Evolutionary conservation across 1,284 basidiomycete genomes (phyloP), one percentile per base, ranked within the genome.

Genomic region (Cutaneotrichosporon mucoides): DNA sequence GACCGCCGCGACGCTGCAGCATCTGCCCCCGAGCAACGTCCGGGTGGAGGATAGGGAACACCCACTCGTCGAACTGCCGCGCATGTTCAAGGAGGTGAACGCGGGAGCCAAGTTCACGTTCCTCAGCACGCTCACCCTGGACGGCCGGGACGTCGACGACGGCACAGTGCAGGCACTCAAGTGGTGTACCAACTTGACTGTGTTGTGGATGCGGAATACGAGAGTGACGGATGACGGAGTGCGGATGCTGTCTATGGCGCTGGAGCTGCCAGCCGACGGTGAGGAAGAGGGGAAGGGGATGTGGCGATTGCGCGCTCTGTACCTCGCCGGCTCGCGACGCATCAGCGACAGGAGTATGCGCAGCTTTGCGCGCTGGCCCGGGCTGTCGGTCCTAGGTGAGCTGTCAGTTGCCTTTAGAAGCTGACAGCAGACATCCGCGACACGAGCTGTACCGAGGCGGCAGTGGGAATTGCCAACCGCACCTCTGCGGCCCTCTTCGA

Each of bases 91-190:
- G 12, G 2, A 35, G 4, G 35, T 67, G 0, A 51, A 59, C 4
- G 50, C 62, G 6, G 9, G 36, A 7, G 10, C 48, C 6, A 2
- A 37, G 11, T 56, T 61, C 15, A 35, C 60, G 2, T 53, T 76
- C 24, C 63, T 76, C 6, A 76, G 72, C 0, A 72, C 73, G 3
- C 62, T 76, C 9, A 63, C 66, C 6, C 57, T 76, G 11, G 64
- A 67, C 51, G 65, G 62, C 3, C 55, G 62, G 42, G 61, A 66
- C 53, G 61, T 76, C 9, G 67, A 65, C 38, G 73, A 76, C 53
- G 34, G 42, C 24, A 64, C 56, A 6, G 53, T 75, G 4, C 62
- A 65, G 46, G 40, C 57, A 4, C 54, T 76, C 34, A 66, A 63
- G 46, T 69, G 59, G 37, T 70, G 69, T 49, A 68, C 68, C 3